Evolutionary conservation across 495 filamentous ascomycete species (phyloP).

Genomic region (Chaetomium tenue): DNA sequence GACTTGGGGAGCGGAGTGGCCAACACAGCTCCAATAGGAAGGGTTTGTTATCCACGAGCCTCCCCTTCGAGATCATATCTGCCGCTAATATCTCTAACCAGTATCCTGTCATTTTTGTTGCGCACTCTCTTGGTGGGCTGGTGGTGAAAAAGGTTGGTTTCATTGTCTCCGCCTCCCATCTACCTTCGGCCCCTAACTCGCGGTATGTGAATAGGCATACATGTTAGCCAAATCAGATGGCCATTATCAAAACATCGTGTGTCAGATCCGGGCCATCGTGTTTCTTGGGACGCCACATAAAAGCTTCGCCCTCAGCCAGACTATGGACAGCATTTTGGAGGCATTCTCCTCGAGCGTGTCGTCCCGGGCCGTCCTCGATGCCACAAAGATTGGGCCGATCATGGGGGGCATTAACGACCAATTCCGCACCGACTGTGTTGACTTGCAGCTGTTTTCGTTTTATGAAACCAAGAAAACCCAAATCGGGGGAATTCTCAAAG

Average conservation of each 20-base stretch:
- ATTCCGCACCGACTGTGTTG: no score
- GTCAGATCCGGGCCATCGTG: conserved; percentile 1
- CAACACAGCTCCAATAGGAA: background rate
- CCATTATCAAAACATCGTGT: background rate
- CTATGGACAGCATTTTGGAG: background rate
- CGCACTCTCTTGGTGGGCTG: background rate
- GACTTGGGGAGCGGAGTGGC: background rate
- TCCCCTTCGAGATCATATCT: background rate
- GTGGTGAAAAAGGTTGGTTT: conserved; percentile 1
- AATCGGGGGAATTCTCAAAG: no score
- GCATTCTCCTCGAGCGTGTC: no score
- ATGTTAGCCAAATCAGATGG: background rate
- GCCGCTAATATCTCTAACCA: background rate
- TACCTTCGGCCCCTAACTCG: no score
- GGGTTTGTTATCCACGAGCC: background rate
- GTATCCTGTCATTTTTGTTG: background rate
- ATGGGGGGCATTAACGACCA: no score
- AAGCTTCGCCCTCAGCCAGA: background rate
- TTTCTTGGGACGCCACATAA: conserved; percentile 9
- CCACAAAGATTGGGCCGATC: no score
- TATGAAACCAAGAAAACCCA: no score
- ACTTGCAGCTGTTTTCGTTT: no score
- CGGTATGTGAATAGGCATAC: background rate
- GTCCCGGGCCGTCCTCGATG: background rate
- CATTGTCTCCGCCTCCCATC: no score